phyloP scores from a whole-genome alignment of 1,284 basidiomycete genomes.

The Chondrostereum purpureum region DNA sequence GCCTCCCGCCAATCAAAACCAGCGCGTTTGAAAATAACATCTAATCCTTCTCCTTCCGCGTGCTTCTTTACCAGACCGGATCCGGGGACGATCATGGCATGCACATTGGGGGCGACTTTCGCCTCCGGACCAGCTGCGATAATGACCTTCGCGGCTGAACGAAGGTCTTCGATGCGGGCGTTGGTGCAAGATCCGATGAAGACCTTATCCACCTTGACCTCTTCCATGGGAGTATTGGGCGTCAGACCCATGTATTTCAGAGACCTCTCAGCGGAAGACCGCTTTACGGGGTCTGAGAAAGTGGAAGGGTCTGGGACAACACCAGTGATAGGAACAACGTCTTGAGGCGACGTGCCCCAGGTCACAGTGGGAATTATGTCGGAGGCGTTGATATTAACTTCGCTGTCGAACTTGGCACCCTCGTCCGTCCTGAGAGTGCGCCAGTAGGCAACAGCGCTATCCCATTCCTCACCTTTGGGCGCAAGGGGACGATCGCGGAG shows the following conservation, averaged over 20 bases:
- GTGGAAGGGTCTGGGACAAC: constrained; percentile 75
- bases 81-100: constrained; percentile 94
- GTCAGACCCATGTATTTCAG: constrained; percentile 90
- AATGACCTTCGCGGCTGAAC: constrained; percentile 82
- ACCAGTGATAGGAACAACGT: constrained; percentile 85
- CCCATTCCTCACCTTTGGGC: constrained; percentile 87
- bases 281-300: constrained; percentile 62
- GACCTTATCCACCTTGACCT: constrained; percentile 85
- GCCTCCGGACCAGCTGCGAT: constrained; percentile 69
- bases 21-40: constrained; percentile 86
- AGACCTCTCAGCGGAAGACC: constrained; percentile 73
- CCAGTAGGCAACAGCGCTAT: constrained; percentile 87
- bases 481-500: constrained; percentile 82
- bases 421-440: constrained; percentile 79
- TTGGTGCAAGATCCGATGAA: constrained; percentile 98
- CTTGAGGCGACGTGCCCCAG: constrained; percentile 96
- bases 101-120: constrained; percentile 75
- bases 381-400: constrained; percentile 79
- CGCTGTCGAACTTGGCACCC: constrained; percentile 85
- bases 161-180: constrained; percentile 92
- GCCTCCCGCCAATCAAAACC: constrained; percentile 98
- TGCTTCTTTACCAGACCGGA: constrained; percentile 94
- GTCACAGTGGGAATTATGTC: constrained; percentile 94
- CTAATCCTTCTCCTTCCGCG: constrained; percentile 90
- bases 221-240: constrained; percentile 79